A percentile compares a stretch with the other conserved stretches of the same genome.
These are phyloP conservation scores for Hypoxylon sp. DNA, from an alignment of 2,329 filamentous ascomycete genomes.

Conservation along the genomic window DNA sequence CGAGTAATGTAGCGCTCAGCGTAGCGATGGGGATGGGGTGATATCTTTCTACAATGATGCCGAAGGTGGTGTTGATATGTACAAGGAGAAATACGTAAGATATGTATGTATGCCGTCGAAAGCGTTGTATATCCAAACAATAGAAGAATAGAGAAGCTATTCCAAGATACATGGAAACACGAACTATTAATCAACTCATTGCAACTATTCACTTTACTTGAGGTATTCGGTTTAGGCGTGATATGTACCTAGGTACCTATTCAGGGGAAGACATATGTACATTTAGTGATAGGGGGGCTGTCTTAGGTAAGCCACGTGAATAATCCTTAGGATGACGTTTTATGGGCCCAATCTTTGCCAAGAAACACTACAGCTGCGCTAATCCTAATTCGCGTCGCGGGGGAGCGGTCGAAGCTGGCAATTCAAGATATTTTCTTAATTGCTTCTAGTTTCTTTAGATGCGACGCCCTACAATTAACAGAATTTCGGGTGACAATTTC, in stretches of 20 bases:
- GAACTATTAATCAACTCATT: too few relatives aligned
- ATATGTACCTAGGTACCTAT: too few relatives aligned
- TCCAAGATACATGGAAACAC: constrained; percentile 3
- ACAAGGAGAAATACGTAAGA: too few relatives aligned
- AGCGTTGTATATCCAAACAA: constrained; percentile 19
- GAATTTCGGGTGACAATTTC: neutral
- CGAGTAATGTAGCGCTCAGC: constrained; percentile 10
- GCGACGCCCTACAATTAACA: neutral
- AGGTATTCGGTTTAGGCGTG: too few relatives aligned
- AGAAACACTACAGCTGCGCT: constrained; percentile 19
- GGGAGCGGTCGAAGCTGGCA: constrained; percentile 38
- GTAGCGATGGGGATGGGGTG: neutral
- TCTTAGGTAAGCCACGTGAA: too few relatives aligned
- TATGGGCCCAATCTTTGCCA: constrained; percentile 2
- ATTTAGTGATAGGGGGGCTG: too few relatives aligned
- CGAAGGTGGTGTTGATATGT: neutral
- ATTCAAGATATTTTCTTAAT: constrained; percentile 29
- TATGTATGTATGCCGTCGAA: constrained; percentile 1
- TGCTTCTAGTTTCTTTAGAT: constrained; percentile 12
- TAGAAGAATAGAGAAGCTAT: constrained; percentile 24
- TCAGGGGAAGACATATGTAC: too few relatives aligned
- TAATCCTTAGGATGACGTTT: constrained; percentile 5
- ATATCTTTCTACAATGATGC: constrained; percentile 14
- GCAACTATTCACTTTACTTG: too few relatives aligned
- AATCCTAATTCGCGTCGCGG: constrained; percentile 18